Conservation (phyloP, 108 stramenopile species). For the Stephanodiscus minutulus region DNA sequence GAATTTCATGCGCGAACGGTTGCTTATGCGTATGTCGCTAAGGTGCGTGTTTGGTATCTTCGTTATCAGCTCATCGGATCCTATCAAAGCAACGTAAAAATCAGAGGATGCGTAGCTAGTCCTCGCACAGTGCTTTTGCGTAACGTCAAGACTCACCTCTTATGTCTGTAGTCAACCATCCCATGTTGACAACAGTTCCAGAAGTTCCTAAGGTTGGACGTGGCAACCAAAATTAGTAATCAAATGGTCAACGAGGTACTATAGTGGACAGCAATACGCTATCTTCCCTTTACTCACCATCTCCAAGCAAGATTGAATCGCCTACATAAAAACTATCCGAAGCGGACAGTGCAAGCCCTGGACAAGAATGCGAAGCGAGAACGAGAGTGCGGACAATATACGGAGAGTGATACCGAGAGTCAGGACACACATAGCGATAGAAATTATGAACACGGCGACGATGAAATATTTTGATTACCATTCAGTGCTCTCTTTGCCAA, state of each 20-base stretch:
- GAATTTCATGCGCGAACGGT: constrained; percentile 46
- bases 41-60: constrained; percentile 67
- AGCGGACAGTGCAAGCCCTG: constrained; percentile 47
- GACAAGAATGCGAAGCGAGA: not conserved
- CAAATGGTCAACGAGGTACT: not conserved
- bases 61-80: constrained; percentile 54
- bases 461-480: constrained; percentile 22
- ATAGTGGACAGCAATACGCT: not conserved
- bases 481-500: constrained; percentile 48
- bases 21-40: constrained; percentile 50
- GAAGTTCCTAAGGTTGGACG: constrained; percentile 27
- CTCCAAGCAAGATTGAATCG: constrained; percentile 62
- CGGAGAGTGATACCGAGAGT: not conserved
- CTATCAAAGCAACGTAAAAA: not conserved
- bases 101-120: not conserved
- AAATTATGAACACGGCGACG: not conserved
- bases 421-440: not conserved
- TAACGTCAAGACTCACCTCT: constrained; percentile 26
- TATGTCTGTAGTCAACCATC: constrained; percentile 55
- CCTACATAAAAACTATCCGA: constrained; percentile 62
- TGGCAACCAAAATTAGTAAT: not conserved
- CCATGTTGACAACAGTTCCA: constrained; percentile 53
- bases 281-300: constrained; percentile 36
- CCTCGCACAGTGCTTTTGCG: no score
- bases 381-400: not conserved